Conservation (phyloP, 768 basidiomycete species). For the Arthromyces matolae region DNA sequence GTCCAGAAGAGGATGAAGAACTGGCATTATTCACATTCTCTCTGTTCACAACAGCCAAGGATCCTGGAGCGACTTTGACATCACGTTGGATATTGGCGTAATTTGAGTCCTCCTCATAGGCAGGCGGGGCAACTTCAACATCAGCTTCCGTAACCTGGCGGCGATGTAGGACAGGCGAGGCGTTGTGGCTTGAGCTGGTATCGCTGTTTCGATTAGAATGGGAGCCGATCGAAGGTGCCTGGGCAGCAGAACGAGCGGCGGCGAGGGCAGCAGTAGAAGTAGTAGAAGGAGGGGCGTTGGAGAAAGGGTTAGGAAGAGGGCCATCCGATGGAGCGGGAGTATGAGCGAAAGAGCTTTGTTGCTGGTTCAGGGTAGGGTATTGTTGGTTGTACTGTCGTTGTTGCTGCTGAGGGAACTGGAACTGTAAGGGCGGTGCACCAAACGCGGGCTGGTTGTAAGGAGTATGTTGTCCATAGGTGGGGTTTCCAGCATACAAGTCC, state of each 20-base stretch:
- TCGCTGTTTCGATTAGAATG: background rate
- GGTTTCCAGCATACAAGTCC: slow-evolving; percentile 12
- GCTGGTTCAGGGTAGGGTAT: background rate
- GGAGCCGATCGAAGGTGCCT: slow-evolving; percentile 1
- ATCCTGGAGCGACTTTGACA: slow-evolving; percentile 12
- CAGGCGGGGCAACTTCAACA: slow-evolving; percentile 2
- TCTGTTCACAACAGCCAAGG: slow-evolving; percentile 2
- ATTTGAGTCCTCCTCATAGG: slow-evolving; percentile 8
- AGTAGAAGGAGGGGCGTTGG: slow-evolving; percentile 1
- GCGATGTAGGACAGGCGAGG: slow-evolving; percentile 4
- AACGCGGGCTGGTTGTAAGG: slow-evolving; percentile 11
- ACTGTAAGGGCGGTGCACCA: slow-evolving; percentile 12
- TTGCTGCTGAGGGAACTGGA: slow-evolving; percentile 13
- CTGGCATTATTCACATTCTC: background rate
- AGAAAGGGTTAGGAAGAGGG: background rate
- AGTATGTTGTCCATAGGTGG: slow-evolving; percentile 12
- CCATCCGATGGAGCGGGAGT: background rate
- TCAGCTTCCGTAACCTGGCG: slow-evolving; percentile 13
- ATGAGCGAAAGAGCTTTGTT: slow-evolving; percentile 6
- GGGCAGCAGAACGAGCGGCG: slow-evolving; percentile 9
- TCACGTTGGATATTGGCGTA: slow-evolving; percentile 20
- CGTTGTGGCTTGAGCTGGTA: background rate
- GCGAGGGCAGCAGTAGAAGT: slow-evolving; percentile 9
- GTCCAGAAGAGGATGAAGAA: background rate
- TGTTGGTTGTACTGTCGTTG: slow-evolving; percentile 9